These are phyloP conservation scores for Aspergillus floridensis DNA, from an alignment of 2,329 filamentous ascomycete genomes.

Conservation along the genomic window DNA sequence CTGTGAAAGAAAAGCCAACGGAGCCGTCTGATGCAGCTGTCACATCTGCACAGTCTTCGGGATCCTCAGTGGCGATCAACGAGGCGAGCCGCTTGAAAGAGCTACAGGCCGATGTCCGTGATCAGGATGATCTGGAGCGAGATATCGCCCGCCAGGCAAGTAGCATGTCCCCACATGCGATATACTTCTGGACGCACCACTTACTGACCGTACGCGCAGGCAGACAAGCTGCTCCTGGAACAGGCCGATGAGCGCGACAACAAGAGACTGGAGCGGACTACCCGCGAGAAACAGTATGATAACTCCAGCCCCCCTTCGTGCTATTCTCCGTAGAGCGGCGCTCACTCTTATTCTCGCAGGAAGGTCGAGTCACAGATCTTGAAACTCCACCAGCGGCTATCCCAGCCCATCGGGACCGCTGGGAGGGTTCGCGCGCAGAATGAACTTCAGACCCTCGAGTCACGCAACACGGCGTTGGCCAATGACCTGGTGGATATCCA, in stretches of 20 bases:
- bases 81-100: slow-evolving; percentile 61
- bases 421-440: slow-evolving; percentile 45
- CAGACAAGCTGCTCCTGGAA: slow-evolving; percentile 58
- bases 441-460: slow-evolving; percentile 64
- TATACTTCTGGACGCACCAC: background rate
- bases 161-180: background rate
- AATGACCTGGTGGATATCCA: slow-evolving; percentile 78
- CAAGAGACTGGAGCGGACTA: slow-evolving; percentile 60
- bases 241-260: slow-evolving; percentile 64
- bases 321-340: background rate
- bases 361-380: slow-evolving; percentile 66
- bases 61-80: slow-evolving; percentile 33
- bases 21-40: background rate
- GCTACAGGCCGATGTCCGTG: slow-evolving; percentile 67
- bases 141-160: slow-evolving; percentile 67
- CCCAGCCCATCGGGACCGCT: slow-evolving; percentile 54
- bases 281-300: slow-evolving; percentile 47
- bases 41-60: background rate
- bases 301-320: background rate
- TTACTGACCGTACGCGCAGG: slow-evolving; percentile 32
- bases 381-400: slow-evolving; percentile 56
- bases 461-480: slow-evolving; percentile 62
- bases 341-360: slow-evolving; percentile 26
- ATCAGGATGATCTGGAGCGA: slow-evolving; percentile 86
- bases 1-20: background rate